These are phyloP conservation scores for Circinella umbellata DNA, from an alignment of 371 early-diverging fungal genomes.

Conservation along the genomic window DNA sequence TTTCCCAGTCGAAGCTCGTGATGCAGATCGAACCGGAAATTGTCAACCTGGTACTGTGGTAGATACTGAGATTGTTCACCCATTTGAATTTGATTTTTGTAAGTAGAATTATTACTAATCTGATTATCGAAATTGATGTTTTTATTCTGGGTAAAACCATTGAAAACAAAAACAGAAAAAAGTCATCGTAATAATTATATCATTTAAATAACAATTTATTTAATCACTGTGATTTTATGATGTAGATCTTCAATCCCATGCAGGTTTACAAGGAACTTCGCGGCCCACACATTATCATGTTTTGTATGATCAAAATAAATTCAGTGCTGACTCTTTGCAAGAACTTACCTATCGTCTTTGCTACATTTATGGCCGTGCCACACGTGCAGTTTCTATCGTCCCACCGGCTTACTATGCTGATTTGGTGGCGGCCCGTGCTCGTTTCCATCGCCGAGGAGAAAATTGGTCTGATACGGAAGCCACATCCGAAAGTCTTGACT, in stretches of 20 bases:
- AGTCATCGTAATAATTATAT: too few species aligned
- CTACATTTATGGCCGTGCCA: conserved; percentile 88
- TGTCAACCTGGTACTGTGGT: conserved; percentile 90
- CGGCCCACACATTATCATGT: conserved; percentile 92
- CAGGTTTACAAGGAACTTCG: conserved; percentile 92
- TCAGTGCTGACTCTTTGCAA: conserved; percentile 78
- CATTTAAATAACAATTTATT: neutral
- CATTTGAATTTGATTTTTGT: conserved; percentile 87
- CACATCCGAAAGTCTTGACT: conserved; percentile 43
- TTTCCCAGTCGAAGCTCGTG: conserved; percentile 75
- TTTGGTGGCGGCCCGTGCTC: conserved; percentile 79
- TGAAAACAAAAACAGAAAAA: too few species aligned
- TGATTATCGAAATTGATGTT: neutral
- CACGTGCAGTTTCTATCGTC: conserved; percentile 80
- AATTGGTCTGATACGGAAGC: conserved; percentile 56
- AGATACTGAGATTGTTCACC: conserved; percentile 87
- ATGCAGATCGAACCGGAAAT: conserved; percentile 52
- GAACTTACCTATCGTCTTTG: conserved; percentile 88
- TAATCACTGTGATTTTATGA: neutral
- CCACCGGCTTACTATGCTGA: conserved; percentile 94
- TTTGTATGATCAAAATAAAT: conserved; percentile 83
- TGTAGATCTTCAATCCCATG: conserved; percentile 78
- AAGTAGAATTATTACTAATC: conserved; percentile 17
- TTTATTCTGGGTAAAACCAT: neutral
- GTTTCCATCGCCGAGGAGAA: conserved; percentile 76